Conservation (phyloP, 2,329 filamentous ascomycete species). For the Karstenula rhodostoma region DNA sequence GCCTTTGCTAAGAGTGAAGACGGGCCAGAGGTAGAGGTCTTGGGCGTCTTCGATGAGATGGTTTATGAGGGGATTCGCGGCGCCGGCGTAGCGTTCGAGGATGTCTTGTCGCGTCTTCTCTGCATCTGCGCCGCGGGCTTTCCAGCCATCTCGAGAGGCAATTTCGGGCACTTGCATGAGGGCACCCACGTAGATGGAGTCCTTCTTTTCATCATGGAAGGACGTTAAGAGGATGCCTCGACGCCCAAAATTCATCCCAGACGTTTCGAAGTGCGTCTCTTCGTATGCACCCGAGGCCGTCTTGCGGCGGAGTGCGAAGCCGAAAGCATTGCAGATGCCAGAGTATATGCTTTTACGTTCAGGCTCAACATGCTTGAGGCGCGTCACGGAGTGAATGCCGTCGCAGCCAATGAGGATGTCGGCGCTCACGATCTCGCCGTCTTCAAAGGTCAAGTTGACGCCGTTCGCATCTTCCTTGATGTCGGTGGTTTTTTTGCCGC, state of each 20-base stretch:
- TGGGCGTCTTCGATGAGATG: slow-evolving; percentile 53
- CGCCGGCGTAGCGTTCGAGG: slow-evolving; percentile 50
- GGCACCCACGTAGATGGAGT: slow-evolving; percentile 54
- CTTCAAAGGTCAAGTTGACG: slow-evolving; percentile 56
- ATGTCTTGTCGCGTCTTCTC: slow-evolving; percentile 54
- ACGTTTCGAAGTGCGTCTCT: slow-evolving; percentile 50
- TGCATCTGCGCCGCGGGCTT: slow-evolving; percentile 53
- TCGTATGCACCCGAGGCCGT: slow-evolving; percentile 34
- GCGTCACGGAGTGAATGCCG: slow-evolving; percentile 58
- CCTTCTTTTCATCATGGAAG: slow-evolving; percentile 47
- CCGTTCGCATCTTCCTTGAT: slow-evolving; percentile 52
- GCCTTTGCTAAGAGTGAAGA: slow-evolving; percentile 54
- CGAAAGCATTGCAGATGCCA: slow-evolving; percentile 57
- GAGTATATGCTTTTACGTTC: slow-evolving; percentile 53
- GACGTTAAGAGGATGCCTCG: slow-evolving; percentile 56
- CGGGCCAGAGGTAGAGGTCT: slow-evolving; percentile 57
- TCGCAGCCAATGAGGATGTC: slow-evolving; percentile 65
- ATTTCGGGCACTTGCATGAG: slow-evolving; percentile 56
- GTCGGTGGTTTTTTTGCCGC: slow-evolving; percentile 53
- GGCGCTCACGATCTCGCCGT: slow-evolving; percentile 53
- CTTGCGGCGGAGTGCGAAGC: slow-evolving; percentile 51
- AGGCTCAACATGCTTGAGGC: slow-evolving; percentile 56
- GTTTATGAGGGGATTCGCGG: slow-evolving; percentile 46
- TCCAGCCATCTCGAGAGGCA: slow-evolving; percentile 55
- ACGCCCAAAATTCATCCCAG: slow-evolving; percentile 56